A percentile compares a stretch with the other conserved stretches of the same genome.
These are phyloP conservation scores for Microbotryum lychnidis-dioicae DNA, from an alignment of 1,284 basidiomycete genomes.

Conservation along the genomic window DNA sequence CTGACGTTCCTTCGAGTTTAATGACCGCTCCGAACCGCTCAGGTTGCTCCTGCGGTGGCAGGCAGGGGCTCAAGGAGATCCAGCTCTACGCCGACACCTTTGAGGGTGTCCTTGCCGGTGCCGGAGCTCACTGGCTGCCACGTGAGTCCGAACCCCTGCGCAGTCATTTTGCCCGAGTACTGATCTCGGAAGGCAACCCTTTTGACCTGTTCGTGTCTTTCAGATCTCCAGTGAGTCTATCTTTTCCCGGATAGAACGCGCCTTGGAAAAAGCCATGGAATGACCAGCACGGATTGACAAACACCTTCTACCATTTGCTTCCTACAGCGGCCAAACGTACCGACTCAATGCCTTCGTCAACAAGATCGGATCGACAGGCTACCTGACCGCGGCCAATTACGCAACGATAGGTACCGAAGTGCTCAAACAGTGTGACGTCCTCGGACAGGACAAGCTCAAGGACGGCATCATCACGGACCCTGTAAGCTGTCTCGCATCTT, in stretches of 20 bases:
- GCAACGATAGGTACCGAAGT: slow-evolving; percentile 28
- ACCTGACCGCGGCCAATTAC: slow-evolving; percentile 21
- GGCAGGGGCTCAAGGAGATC: slow-evolving; percentile 27
- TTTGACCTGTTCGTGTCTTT: background rate
- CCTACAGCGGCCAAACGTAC: slow-evolving; percentile 7
- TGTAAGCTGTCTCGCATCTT: too few relatives aligned
- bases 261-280: slow-evolving; percentile 5
- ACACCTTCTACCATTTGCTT: background rate
- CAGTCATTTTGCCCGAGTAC: too few relatives aligned
- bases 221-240: background rate
- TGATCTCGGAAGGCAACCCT: background rate
- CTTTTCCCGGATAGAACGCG: slow-evolving; percentile 10
- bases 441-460: slow-evolving; percentile 31
- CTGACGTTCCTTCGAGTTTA: too few relatives aligned
- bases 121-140: slow-evolving; percentile 23
- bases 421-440: slow-evolving; percentile 33
- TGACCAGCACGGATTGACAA: background rate
- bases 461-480: slow-evolving; percentile 35
- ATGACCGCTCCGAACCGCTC: background rate
- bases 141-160: too few relatives aligned
- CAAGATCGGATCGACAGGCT: slow-evolving; percentile 9
- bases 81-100: slow-evolving; percentile 28
- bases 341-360: slow-evolving; percentile 30
- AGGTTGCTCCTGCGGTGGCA: slow-evolving; percentile 33
- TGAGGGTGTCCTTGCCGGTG: slow-evolving; percentile 32